These are phyloP conservation scores for Sporothrix dimorphospora DNA, from an alignment of 2,329 filamentous ascomycete species.

Conservation along the genomic window DNA sequence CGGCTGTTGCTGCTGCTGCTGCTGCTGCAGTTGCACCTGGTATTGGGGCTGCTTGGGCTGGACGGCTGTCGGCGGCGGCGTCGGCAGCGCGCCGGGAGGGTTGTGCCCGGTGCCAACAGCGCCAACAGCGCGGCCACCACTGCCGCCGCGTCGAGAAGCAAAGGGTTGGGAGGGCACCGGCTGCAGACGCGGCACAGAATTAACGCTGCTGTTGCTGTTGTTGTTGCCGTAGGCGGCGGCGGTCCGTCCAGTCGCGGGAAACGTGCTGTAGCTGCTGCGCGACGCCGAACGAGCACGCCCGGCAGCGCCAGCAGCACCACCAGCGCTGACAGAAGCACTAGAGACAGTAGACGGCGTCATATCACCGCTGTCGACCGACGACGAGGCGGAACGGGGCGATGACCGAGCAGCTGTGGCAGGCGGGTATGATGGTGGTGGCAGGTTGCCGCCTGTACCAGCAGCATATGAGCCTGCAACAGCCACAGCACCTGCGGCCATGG, in stretches of 20 bases:
- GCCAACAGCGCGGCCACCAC: not conserved
- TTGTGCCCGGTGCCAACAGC: no score
- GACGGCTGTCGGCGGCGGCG: conserved; percentile 7
- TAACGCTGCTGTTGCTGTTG: not conserved
- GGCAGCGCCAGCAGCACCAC: not conserved
- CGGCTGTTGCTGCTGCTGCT: not conserved
- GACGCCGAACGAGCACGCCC: conserved; percentile 7
- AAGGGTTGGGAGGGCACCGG: not conserved
- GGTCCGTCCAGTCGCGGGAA: conserved; percentile 1
- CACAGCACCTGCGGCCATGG: not conserved
- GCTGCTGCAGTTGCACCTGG: not conserved
- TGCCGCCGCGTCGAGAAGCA: not conserved
- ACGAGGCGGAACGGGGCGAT: not conserved
- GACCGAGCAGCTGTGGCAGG: not conserved
- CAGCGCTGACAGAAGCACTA: no score
- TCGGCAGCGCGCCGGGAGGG: not conserved
- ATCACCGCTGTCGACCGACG: conserved; percentile 1
- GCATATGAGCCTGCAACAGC: not conserved
- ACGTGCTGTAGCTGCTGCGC: conserved; percentile 30
- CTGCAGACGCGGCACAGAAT: conserved; percentile 15
- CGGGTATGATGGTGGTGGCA: not conserved
- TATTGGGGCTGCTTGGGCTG: not conserved
- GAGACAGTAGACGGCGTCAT: not conserved
- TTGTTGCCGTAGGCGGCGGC: not conserved
- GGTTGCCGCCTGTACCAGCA: not conserved